These are phyloP conservation scores for Alternaria rosae DNA, from an alignment of 2,329 filamentous ascomycete genomes.

Conservation along the genomic window DNA sequence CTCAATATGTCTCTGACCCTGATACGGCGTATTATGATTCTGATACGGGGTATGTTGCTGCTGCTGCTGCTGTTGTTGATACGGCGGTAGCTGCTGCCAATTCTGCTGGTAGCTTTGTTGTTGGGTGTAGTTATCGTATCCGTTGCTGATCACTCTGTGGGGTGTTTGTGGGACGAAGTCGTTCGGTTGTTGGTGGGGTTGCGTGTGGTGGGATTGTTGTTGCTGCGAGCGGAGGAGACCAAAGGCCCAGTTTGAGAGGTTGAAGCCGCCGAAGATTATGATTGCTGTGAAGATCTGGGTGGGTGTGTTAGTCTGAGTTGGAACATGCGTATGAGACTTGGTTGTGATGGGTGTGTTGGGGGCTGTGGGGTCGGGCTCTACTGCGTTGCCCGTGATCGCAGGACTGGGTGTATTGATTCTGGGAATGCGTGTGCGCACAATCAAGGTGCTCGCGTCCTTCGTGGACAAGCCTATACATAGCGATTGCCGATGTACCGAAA, in stretches of 20 bases:
- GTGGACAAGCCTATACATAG: not conserved
- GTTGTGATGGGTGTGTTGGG: not conserved
- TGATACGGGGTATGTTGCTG: conserved; percentile 26
- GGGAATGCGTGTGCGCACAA: not conserved
- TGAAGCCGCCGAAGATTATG: conserved; percentile 60
- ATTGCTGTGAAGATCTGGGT: conserved; percentile 57
- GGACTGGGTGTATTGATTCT: not conserved
- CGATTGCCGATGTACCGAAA: not conserved
- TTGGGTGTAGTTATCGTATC: conserved; percentile 20
- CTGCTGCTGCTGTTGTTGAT: conserved; percentile 18
- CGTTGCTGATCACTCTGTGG: conserved; percentile 33
- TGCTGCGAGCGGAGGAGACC: conserved; percentile 59
- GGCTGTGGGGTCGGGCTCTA: not conserved
- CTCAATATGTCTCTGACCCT: conserved; percentile 22
- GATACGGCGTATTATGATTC: conserved; percentile 12
- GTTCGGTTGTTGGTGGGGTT: conserved; percentile 18
- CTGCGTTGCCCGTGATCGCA: not conserved
- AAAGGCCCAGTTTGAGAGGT: conserved; percentile 67
- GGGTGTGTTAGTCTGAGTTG: conserved; percentile 14
- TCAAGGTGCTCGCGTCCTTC: not conserved
- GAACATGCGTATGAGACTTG: not conserved
- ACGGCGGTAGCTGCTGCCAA: conserved; percentile 16
- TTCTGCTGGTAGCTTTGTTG: conserved; percentile 26
- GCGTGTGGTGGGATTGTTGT: conserved; percentile 23
- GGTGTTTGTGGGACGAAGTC: conserved; percentile 42